Conservation (phyloP, 306 rosid species). For the Vigna angularis region DNA sequence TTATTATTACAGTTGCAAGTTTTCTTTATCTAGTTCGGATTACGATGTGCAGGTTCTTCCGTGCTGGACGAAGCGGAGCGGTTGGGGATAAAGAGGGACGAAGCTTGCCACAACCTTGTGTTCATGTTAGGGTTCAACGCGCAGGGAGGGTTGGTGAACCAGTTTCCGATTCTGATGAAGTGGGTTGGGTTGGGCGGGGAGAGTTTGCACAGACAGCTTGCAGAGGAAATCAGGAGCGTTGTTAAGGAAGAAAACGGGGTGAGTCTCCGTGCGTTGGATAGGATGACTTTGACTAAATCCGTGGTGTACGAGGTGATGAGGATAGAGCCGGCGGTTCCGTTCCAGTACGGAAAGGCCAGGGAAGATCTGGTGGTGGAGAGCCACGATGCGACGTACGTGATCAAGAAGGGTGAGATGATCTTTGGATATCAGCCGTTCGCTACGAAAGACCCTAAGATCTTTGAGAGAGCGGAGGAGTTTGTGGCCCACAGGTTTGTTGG, state of each 20-base stretch:
- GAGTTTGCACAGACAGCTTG: slow-evolving; percentile 53
- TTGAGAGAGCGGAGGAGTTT: slow-evolving; percentile 59
- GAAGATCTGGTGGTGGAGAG: slow-evolving; percentile 62
- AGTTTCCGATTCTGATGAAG: slow-evolving; percentile 61
- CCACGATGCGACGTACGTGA: slow-evolving; percentile 64
- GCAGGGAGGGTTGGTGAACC: slow-evolving; percentile 65
- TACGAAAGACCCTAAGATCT: slow-evolving; percentile 65
- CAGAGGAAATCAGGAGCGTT: slow-evolving; percentile 62
- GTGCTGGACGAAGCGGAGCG: slow-evolving; percentile 64
- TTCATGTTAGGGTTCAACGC: slow-evolving; percentile 75
- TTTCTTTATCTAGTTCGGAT: neutral
- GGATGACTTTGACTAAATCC: slow-evolving; percentile 69
- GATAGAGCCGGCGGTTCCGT: slow-evolving; percentile 81
- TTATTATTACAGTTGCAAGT: neutral
- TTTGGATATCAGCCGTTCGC: slow-evolving; percentile 82
- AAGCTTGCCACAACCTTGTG: slow-evolving; percentile 72
- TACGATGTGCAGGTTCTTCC: slow-evolving; percentile 25
- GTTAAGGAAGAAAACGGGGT: slow-evolving; percentile 55
- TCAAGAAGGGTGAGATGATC: slow-evolving; percentile 77
- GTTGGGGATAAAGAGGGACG: slow-evolving; percentile 57
- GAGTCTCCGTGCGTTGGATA: slow-evolving; percentile 47
- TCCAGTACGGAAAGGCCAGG: slow-evolving; percentile 74
- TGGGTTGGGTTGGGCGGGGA: slow-evolving; percentile 72
- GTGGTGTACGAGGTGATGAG: slow-evolving; percentile 67
- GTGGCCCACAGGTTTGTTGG: slow-evolving; percentile 53